These are phyloP conservation scores for Striga hermonthica DNA, from an alignment of 305 asterid species.

Conservation along the genomic window DNA sequence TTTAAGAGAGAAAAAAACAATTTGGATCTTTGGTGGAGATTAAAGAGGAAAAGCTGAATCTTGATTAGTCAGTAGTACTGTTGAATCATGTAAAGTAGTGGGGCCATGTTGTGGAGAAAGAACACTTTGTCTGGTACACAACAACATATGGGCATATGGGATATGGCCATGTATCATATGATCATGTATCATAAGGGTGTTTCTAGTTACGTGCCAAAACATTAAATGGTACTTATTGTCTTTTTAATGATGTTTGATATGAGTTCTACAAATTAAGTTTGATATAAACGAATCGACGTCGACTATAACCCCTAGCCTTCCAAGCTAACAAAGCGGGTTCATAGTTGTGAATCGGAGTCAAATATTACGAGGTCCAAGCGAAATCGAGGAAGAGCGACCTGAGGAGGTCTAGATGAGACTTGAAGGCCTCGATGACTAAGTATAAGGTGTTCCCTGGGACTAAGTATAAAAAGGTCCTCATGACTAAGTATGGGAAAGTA, in stretches of 20 bases:
- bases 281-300: too few species aligned
- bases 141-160: too few species aligned
- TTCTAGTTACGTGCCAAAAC: constrained; percentile 15
- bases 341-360: too few species aligned
- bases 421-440: too few species aligned
- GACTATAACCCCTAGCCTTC: too few species aligned
- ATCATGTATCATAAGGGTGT: neutral
- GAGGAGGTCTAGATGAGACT: too few species aligned
- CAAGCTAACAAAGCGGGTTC: too few species aligned
- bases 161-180: neutral
- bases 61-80: constrained; percentile 6
- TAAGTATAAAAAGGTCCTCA: too few species aligned
- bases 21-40: neutral
- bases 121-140: neutral
- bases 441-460: too few species aligned
- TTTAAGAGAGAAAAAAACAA: neutral
- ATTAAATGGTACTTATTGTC: constrained; percentile 24
- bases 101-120: constrained; percentile 7
- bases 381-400: too few species aligned
- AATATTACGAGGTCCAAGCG: too few species aligned
- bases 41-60: constrained; percentile 22
- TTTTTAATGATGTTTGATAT: neutral
- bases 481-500: too few species aligned
- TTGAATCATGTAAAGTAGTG: constrained; percentile 13
- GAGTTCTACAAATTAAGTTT: neutral